These are phyloP conservation scores for Penstemon davidsonii DNA, from an alignment of 257 asterid species.

Conservation along the genomic window DNA sequence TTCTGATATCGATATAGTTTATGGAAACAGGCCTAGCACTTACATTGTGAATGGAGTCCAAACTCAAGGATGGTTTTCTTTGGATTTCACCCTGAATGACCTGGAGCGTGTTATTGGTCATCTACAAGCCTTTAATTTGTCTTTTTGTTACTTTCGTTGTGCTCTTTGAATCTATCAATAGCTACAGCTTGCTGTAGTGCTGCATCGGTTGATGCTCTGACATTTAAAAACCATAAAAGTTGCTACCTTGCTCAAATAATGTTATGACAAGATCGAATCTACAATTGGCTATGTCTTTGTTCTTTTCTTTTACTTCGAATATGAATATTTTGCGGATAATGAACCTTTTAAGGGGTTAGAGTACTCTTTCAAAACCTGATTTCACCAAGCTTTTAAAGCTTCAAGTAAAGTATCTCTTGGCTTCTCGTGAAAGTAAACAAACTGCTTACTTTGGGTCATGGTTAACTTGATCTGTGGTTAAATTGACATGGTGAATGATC, in stretches of 20 bases:
- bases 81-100: conserved; percentile 63
- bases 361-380: too few relatives aligned
- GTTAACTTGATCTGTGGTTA: too few relatives aligned
- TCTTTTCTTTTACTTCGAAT: background rate
- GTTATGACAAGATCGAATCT: background rate
- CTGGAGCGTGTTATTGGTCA: conserved; percentile 48
- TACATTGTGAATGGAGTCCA: conserved; percentile 62
- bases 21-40: conserved; percentile 24
- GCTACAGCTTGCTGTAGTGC: background rate
- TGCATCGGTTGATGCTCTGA: background rate
- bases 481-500: too few relatives aligned
- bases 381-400: too few relatives aligned
- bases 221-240: background rate
- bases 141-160: background rate
- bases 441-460: too few relatives aligned
- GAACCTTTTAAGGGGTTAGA: too few relatives aligned
- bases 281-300: too few relatives aligned
- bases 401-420: too few relatives aligned
- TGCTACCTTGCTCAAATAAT: background rate
- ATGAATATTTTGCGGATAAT: too few relatives aligned
- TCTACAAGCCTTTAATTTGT: conserved; percentile 44
- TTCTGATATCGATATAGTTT: conserved; percentile 28
- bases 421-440: too few relatives aligned
- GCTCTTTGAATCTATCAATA: background rate
- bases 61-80: conserved; percentile 56